These are phyloP conservation scores for Trametes pubescens DNA, from an alignment of 1,284 basidiomycete species.

Conservation along the genomic window DNA sequence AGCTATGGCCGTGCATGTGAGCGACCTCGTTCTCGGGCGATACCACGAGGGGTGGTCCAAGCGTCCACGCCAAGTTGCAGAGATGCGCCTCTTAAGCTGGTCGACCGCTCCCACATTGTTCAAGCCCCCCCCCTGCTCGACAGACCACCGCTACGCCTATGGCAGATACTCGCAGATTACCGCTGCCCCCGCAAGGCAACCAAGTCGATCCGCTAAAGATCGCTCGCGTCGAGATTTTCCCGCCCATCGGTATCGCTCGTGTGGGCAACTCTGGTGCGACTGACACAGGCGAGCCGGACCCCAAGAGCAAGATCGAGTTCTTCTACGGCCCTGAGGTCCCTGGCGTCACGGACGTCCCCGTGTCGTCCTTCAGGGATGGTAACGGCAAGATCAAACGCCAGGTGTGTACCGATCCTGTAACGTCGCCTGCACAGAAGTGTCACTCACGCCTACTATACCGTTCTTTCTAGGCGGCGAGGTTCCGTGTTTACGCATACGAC, in stretches of 20 bases:
- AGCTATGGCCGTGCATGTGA: neutral
- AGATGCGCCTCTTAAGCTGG: neutral
- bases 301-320: conserved; percentile 23
- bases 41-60: neutral
- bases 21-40: neutral
- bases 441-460: neutral
- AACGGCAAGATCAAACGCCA: conserved; percentile 32
- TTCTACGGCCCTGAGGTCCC: conserved; percentile 37
- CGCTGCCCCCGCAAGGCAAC: neutral
- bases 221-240: conserved; percentile 36
- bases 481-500: conserved; percentile 38
- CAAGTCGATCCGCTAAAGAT: conserved; percentile 21
- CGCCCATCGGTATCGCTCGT: conserved; percentile 39
- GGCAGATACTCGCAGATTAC: neutral
- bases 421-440: neutral
- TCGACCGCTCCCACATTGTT: too few species aligned
- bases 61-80: neutral
- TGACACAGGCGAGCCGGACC: conserved; percentile 9
- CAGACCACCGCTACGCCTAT: neutral
- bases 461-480: conserved; percentile 33
- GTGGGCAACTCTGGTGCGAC: conserved; percentile 37
- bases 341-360: conserved; percentile 19
- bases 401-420: conserved; percentile 20
- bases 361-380: conserved; percentile 30
- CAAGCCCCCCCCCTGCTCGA: neutral